Conservation (phyloP, 768 basidiomycete species). For the Hirschioporus abietinus region DNA sequence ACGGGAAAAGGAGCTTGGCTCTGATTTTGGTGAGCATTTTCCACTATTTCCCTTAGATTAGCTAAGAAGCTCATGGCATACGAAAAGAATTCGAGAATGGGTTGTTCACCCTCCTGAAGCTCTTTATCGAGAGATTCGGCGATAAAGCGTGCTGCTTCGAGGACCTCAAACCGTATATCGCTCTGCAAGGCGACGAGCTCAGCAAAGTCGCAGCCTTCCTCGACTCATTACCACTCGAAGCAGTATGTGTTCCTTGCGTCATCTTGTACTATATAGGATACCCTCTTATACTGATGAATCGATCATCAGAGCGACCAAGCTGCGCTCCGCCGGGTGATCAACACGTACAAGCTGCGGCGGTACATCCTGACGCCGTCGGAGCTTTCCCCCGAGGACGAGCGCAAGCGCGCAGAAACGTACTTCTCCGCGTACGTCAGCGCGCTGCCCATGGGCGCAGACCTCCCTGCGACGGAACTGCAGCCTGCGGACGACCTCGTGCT, state of each 20-base stretch:
- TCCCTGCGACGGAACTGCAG: slow-evolving; percentile 77
- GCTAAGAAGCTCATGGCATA: slow-evolving; percentile 31
- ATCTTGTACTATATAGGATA: no score
- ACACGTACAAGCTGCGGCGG: slow-evolving; percentile 70
- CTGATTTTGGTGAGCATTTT: background rate
- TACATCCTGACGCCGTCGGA: slow-evolving; percentile 46
- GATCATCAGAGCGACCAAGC: slow-evolving; percentile 46
- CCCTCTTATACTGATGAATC: no score
- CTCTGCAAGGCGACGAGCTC: slow-evolving; percentile 41
- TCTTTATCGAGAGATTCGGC: slow-evolving; percentile 69
- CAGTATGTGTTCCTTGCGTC: slow-evolving; percentile 33
- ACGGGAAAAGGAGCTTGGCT: slow-evolving; percentile 30
- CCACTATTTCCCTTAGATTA: background rate
- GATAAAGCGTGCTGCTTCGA: slow-evolving; percentile 86
- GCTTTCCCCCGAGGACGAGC: slow-evolving; percentile 54
- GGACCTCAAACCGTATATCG: slow-evolving; percentile 68
- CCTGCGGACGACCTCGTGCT: slow-evolving; percentile 82
- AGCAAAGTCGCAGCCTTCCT: slow-evolving; percentile 52
- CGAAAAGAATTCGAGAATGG: slow-evolving; percentile 16
- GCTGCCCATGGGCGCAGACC: slow-evolving; percentile 56
- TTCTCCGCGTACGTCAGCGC: slow-evolving; percentile 59
- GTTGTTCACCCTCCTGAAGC: slow-evolving; percentile 46
- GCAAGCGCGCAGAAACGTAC: slow-evolving; percentile 44
- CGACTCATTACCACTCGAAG: slow-evolving; percentile 38
- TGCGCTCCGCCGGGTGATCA: slow-evolving; percentile 66